phyloP scores from a whole-genome alignment of 164 flowering plant species.

The Euptelea pleiosperma region DNA sequence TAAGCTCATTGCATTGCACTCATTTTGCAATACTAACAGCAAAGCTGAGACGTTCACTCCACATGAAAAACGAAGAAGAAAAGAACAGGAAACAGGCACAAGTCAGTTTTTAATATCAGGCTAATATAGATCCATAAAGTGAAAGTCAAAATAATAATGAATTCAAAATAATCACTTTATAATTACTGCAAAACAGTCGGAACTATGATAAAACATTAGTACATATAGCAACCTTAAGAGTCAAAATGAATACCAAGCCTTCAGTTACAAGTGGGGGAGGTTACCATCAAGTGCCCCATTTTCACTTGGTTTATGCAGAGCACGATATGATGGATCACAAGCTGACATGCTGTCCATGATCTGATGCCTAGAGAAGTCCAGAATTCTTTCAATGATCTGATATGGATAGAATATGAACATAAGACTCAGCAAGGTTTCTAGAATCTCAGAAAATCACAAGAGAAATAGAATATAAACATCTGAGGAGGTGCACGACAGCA shows the following conservation, averaged over 20 bases:
- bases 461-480: background rate
- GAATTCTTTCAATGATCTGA: slow-evolving; percentile 90
- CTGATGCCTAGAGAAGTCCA: slow-evolving; percentile 91
- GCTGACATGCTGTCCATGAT: slow-evolving; percentile 78
- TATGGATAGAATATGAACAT: slow-evolving; percentile 1
- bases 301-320: slow-evolving; percentile 71
- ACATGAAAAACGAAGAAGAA: slow-evolving; percentile 1
- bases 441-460: background rate
- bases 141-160: background rate
- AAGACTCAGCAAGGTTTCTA: slow-evolving; percentile 1
- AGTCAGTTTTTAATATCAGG: too few relatives aligned
- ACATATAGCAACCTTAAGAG: too few relatives aligned
- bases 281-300: slow-evolving; percentile 65
- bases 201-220: too few relatives aligned
- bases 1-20: background rate
- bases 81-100: background rate
- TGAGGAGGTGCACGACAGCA: background rate
- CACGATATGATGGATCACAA: slow-evolving; percentile 85
- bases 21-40: background rate
- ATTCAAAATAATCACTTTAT: background rate
- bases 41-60: background rate
- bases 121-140: background rate
- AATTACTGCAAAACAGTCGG: background rate
- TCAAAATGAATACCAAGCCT: background rate
- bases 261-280: slow-evolving; percentile 5